phyloP scores from a whole-genome alignment of 2,329 filamentous ascomycete species.

The Ophiostoma ulmi region DNA sequence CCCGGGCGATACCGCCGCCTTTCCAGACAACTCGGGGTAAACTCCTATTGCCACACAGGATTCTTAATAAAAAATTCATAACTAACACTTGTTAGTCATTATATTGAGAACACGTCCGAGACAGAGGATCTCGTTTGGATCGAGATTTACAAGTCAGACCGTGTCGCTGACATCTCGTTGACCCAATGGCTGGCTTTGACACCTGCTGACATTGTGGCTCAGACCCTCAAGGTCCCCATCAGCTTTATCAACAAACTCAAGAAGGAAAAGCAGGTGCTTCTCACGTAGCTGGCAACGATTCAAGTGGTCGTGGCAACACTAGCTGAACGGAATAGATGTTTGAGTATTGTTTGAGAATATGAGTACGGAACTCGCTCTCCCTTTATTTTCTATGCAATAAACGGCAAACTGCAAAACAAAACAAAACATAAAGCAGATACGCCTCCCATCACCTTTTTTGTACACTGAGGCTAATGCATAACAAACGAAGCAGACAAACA shows the following conservation, averaged over 20 bases:
- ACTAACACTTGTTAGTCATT: neutral
- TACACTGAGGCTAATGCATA: neutral
- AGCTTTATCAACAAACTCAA: conserved; percentile 53
- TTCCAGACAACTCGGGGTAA: neutral
- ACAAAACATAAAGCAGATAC: conserved; percentile 1
- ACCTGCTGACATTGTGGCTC: conserved; percentile 56
- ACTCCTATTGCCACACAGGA: neutral
- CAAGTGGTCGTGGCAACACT: neutral
- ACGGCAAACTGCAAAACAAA: neutral
- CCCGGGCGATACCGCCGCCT: conserved; percentile 62
- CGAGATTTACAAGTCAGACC: conserved; percentile 64
- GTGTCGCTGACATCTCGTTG: conserved; percentile 60
- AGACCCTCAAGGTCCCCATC: conserved; percentile 54
- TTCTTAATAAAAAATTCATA: too few species aligned
- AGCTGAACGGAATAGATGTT: neutral
- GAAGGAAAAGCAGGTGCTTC: conserved; percentile 59
- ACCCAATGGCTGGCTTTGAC: conserved; percentile 67
- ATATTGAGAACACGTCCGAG: conserved; percentile 46
- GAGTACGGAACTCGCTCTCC: neutral
- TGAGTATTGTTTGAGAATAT: neutral
- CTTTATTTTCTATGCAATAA: neutral
- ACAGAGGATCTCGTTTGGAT: conserved; percentile 60
- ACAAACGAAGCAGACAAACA: neutral
- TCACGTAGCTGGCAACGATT: conserved; percentile 29
- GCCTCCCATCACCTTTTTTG: neutral